phyloP scores from a whole-genome alignment of 2,329 filamentous ascomycete species.

The Colletotrichum higginsianum region DNA sequence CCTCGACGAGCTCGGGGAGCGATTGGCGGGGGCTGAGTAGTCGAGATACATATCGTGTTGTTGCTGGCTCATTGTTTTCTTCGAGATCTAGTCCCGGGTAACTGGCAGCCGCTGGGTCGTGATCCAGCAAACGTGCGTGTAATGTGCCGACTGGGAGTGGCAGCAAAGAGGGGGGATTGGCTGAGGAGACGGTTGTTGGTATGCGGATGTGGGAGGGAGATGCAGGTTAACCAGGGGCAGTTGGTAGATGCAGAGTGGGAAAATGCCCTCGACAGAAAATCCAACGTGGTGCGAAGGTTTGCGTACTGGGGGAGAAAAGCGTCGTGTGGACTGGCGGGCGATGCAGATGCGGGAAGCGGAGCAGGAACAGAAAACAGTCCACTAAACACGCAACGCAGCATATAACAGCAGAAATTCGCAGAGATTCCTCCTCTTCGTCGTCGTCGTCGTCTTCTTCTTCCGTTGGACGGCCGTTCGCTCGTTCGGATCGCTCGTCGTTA shows the following conservation, averaged over 20 bases:
- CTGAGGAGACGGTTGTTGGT: conserved; percentile 20
- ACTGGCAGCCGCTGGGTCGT: conserved; percentile 26
- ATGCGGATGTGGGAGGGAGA: conserved; percentile 28
- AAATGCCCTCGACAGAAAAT: conserved; percentile 32
- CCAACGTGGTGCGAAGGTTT: conserved; percentile 17
- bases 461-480: conserved; percentile 33
- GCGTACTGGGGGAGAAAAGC: neutral
- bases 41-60: conserved; percentile 82
- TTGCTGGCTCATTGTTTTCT: conserved; percentile 63
- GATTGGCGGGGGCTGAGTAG: conserved; percentile 69
- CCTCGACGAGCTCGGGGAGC: conserved; percentile 64
- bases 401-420: conserved; percentile 31
- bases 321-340: conserved; percentile 3
- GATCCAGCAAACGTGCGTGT: conserved; percentile 33
- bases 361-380: conserved; percentile 11
- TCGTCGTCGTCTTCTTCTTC: neutral
- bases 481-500: conserved; percentile 33
- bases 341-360: conserved; percentile 21
- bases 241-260: conserved; percentile 16
- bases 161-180: conserved; percentile 4
- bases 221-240: conserved; percentile 36
- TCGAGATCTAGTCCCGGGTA: conserved; percentile 15
- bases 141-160: conserved; percentile 22
- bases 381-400: conserved; percentile 20
- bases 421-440: conserved; percentile 1